Base-by-base conservation (phyloP, 495 filamentous ascomycete genomes). In the Staphylotrichum longicolle region DNA sequence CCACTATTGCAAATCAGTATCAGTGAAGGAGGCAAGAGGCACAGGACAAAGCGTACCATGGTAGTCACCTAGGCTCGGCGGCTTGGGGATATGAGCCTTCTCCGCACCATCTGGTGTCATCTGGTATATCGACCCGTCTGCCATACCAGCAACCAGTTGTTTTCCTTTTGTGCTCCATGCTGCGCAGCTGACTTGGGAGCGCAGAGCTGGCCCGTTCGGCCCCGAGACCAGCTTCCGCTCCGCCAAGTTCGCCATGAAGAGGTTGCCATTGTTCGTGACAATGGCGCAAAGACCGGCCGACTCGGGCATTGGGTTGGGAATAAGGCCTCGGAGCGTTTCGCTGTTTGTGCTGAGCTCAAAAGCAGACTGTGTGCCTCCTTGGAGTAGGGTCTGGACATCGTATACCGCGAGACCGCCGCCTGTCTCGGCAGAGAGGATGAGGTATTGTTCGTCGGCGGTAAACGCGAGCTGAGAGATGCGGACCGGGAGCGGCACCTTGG, bases 121-220 rank as follows among this genome's bases (percentile, higher is more conserved):
- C 69, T 96, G 93, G 61, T 82, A 85, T 42, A 86, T 85, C 27
- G 86, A 85, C 53, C 93, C 94, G 74, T 96, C 85, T 15, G 80
- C 86, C 65, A 95, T 82, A 35, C 95, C 95, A 64, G 91, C 95
- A 6, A 97, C 83, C 30, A 99, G 78, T 71, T 96, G 93, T 70
- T 96, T 98, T 46, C 95, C 95, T 66, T 85, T 90, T 54, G 84
- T 87, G 70, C 93, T 98, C 95, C 95, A 99, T 45, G 89, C 85
- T 3, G 92, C 84, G 70, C 88, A 93, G 68, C 88, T 92, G 11
- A 96, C 93, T 34, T 87, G 85, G 34, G 83, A 76, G 61, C 85
- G 88, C 61, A 96, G 72, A 0, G 87, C 74, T 45, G 82, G 83
- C 3, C 92, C 89, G 63, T 83, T 86, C 9, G 80, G 63, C 3